A percentile compares a stretch with the other conserved stretches of the same genome.
phyloP scores from a whole-genome alignment of 371 early-diverging fungal species.

The Funneliformis caledonium region DNA sequence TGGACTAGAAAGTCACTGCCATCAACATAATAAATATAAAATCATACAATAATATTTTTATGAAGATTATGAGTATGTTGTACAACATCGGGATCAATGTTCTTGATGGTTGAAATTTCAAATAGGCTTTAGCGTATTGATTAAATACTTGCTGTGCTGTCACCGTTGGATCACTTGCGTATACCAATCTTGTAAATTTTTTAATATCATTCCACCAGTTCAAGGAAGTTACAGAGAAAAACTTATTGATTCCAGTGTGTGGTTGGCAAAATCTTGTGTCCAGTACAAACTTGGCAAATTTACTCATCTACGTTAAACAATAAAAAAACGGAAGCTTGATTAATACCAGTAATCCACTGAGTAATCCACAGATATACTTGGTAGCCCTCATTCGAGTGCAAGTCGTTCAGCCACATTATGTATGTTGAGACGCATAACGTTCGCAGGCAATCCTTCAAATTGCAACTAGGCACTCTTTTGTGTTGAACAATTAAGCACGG shows the following conservation, averaged over 20 bases:
- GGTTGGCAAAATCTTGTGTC: slow-evolving; percentile 18
- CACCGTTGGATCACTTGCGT: neutral
- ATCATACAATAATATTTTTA: neutral
- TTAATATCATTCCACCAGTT: slow-evolving; percentile 12
- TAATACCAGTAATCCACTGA: neutral
- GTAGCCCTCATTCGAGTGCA: slow-evolving; percentile 14
- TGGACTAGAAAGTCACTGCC: too few species aligned
- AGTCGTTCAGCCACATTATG: neutral
- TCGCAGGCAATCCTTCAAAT: slow-evolving; percentile 15
- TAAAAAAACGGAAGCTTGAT: too few species aligned
- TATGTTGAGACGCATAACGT: slow-evolving; percentile 21
- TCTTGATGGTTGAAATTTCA: slow-evolving; percentile 26
- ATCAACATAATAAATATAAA: too few species aligned
- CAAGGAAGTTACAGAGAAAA: slow-evolving; percentile 20
- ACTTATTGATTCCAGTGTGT: slow-evolving; percentile 22
- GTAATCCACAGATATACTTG: too few species aligned
- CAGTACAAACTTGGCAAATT: neutral
- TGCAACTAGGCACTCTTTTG: slow-evolving; percentile 2
- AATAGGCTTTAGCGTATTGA: slow-evolving; percentile 2
- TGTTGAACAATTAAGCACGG: slow-evolving; percentile 15
- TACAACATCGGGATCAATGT: slow-evolving; percentile 17
- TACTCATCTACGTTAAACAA: neutral
- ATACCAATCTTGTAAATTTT: slow-evolving; percentile 1
- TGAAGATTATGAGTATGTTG: neutral
- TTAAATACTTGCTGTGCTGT: slow-evolving; percentile 11